Evolutionary conservation across 2,329 filamentous ascomycete genomes (phyloP), one percentile per base, ranked within the genome.

Genomic region (Cladosporium sp.): DNA sequence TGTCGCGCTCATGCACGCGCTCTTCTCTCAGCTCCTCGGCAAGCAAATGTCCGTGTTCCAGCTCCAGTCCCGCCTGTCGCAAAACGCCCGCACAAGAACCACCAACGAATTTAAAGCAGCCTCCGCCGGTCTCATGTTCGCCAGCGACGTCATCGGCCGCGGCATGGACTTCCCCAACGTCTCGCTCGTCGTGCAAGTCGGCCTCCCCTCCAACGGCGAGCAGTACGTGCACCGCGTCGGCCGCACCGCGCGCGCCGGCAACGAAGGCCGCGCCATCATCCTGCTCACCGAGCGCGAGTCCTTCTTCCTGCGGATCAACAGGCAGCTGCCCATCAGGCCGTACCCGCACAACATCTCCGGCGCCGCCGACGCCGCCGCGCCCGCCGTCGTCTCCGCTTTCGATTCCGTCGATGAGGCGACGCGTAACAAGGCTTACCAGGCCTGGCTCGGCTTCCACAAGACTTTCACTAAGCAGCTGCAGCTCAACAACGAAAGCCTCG

Each of bases 131-230:
- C 73, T 80, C 49, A 65, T 80, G 58, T 75, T 80, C 51, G 77
- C 77, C 18, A 76, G 74, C 60, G 77, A 95, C 64, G 91, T 93
- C 16, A 86, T 97, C 14, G 91, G 90, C n/a, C 83, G 92, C 61
- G 92, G 92, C 52, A 95, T 97, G 64, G 93, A 98, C 71, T 97
- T 98, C 40, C 83, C 97, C 65, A 96, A 96, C 72, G 97, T 97
- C 67, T 91, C 96, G 68, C 83, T 96, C 82, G 43, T 87, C 83
- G 14, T 87, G 86, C 53, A 95, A 87, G 68, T 95, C 87, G 38
- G 77, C 33, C 63, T 80, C 5, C 77, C 78, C 0, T 72, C 72
- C 2, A 74, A 70, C 44, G 70, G 69, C 13, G 78, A 80, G 50
- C 76, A 79, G 56, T 98, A 98, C 70, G 93, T 89, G 14, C 93